A percentile compares a stretch with the other conserved stretches of the same genome.
Conservation (phyloP, 2,329 filamentous ascomycete species). For the Apiospora pterosperma region DNA sequence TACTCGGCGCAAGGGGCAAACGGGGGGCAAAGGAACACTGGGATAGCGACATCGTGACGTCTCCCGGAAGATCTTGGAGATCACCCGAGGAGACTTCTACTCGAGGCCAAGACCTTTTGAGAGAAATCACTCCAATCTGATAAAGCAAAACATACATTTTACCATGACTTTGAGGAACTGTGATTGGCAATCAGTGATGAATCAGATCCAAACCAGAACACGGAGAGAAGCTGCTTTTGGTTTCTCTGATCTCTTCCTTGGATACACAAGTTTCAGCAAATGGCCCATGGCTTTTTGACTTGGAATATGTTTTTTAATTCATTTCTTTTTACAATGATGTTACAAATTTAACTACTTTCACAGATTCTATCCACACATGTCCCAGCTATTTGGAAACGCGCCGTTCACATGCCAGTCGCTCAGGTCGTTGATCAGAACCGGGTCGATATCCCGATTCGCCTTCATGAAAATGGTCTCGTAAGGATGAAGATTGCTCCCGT, state of each 20-base stretch:
- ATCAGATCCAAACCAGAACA: neutral
- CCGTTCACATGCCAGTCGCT: constrained; percentile 27
- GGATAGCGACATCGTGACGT: neutral
- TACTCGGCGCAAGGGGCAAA: neutral
- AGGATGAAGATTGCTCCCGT: constrained; percentile 31
- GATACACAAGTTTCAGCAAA: neutral
- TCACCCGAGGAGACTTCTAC: constrained; percentile 15
- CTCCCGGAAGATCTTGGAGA: constrained; percentile 7
- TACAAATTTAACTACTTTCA: neutral
- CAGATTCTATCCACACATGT: constrained; percentile 11
- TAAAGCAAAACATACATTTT: constrained; percentile 8
- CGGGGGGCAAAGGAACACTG: neutral
- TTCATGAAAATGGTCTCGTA: constrained; percentile 37
- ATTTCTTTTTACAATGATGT: neutral
- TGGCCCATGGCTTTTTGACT: neutral
- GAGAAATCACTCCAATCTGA: constrained; percentile 22
- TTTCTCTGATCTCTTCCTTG: neutral
- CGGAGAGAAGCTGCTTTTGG: neutral
- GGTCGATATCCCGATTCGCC: constrained; percentile 28
- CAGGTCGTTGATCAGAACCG: constrained; percentile 21
- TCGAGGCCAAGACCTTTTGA: constrained; percentile 19
- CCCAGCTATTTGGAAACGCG: constrained; percentile 21
- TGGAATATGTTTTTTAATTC: neutral
- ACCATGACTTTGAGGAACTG: neutral
- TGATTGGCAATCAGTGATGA: neutral